These are phyloP conservation scores for Carallia brachiata DNA, from an alignment of 345 rosid species.

Conservation along the genomic window DNA sequence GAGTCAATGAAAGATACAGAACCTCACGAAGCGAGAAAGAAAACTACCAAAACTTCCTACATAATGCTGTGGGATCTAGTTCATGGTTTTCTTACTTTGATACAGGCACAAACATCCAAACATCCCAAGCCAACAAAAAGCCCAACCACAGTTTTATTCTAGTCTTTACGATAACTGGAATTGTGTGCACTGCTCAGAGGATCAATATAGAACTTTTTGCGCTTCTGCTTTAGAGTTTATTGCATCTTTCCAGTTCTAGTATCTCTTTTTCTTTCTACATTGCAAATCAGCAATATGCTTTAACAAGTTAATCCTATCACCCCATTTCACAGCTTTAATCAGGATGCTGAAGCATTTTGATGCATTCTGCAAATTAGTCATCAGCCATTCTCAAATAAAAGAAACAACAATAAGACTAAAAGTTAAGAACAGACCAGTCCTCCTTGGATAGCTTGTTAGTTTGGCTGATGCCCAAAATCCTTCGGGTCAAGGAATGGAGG, in stretches of 20 bases:
- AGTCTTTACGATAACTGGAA: neutral
- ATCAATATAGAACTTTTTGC: neutral
- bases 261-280: neutral
- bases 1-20: neutral
- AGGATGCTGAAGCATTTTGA: neutral
- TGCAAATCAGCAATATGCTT: neutral
- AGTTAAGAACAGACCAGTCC: too few relatives aligned
- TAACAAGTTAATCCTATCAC: neutral
- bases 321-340: neutral
- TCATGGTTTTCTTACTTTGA: neutral
- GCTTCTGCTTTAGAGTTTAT: neutral
- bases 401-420: too few relatives aligned
- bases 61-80: neutral
- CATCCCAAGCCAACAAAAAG: neutral
- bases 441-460: too few relatives aligned
- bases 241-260: neutral
- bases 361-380: neutral
- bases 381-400: too few relatives aligned
- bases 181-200: neutral
- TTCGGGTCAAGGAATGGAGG: too few relatives aligned
- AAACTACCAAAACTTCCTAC: neutral
- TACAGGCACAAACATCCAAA: neutral
- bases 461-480: too few relatives aligned
- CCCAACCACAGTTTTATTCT: constrained; percentile 6
- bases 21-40: neutral